Conservation (phyloP, 192 early-diverging fungal species). For the Coemansia sp. region DNA sequence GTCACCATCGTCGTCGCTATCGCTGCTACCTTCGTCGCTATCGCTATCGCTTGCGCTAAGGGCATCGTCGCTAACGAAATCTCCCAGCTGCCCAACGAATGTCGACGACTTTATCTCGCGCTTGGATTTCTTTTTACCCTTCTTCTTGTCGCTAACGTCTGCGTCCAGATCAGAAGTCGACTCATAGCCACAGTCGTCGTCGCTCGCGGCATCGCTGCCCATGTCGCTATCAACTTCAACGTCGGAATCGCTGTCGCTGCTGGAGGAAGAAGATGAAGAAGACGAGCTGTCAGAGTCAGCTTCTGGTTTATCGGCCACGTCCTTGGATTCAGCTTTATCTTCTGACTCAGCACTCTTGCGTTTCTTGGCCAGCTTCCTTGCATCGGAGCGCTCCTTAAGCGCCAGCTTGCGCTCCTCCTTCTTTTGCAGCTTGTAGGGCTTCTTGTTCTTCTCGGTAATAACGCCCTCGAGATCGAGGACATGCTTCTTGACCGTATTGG, state of each 20-base stretch:
- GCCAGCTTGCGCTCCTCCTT: slow-evolving; percentile 11
- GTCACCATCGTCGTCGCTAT: not conserved
- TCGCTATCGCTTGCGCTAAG: slow-evolving; percentile 8
- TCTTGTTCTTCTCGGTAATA: slow-evolving; percentile 9
- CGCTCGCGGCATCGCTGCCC: not conserved
- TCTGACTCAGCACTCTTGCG: not conserved
- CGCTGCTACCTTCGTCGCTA: slow-evolving; percentile 12
- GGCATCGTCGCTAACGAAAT: slow-evolving; percentile 25
- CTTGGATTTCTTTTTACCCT: slow-evolving; percentile 4
- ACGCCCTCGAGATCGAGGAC: slow-evolving; percentile 9
- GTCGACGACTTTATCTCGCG: slow-evolving; percentile 9
- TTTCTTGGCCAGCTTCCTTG: not conserved
- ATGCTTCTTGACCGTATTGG: slow-evolving; percentile 8
- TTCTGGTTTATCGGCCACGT: not conserved
- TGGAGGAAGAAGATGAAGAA: not conserved
- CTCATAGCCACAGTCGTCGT: slow-evolving; percentile 11
- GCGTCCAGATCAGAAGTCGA: slow-evolving; percentile 21
- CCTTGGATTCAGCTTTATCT: not conserved
- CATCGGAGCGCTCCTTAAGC: not conserved
- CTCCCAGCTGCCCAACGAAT: slow-evolving; percentile 33
- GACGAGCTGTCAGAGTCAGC: slow-evolving; percentile 2
- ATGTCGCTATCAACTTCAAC: slow-evolving; percentile 7
- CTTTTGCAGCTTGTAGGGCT: slow-evolving; percentile 8
- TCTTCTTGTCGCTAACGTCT: not conserved
- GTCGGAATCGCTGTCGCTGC: slow-evolving; percentile 1